Base-by-base conservation (phyloP, 2,329 filamentous ascomycete genomes). In the Fusarium chlamydosporum region DNA sequence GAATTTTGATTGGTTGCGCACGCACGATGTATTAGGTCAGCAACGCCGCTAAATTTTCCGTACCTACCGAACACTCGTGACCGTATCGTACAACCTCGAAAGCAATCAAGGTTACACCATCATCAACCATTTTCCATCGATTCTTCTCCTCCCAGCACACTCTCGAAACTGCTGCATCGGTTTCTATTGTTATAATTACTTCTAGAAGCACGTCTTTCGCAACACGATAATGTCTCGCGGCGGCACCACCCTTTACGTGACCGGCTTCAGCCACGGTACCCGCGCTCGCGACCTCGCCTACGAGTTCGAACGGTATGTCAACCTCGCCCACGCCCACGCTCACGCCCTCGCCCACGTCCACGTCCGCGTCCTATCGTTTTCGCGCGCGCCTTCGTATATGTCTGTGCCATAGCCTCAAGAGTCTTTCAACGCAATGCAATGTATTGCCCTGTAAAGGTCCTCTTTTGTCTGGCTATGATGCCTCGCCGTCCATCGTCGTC, bases 241-340 rank as follows among this genome's bases (percentile, higher is more conserved):
- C 81, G 91, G 93, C 76, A 96, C 92, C 66, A 98, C 95, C 61
- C 92, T 98, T 75, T 98, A 98, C 86, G 95, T 98, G 82, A 97
- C 94, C 79, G 96, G 96, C 88, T 99, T 99, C 83, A 96, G 95
- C 88, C 94, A 97, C 84, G 94, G 95, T 82, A 97, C 95, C 82
- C 93, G 96, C 86, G 94, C 96, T 82, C 93, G 96, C 89, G 94
- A 99, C 87, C 92, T 98, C 82, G 94, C 95, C 86, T 97, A 97
- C 92, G 95, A 98, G 88, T 98, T 98, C 92, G 95, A 98, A 94
- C 94, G 95, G 93, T 97, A 97, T 89, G 94, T 97, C 87, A 86
- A 82, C 84, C 83, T 84, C 79, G 79, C 71, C 74, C 75, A 74
- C 78, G 78, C 73, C 76, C 75, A 75, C 75, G 76, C 66, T 75